Evolutionary conservation across 495 filamentous ascomycete species (phyloP).

Genomic region (Apiosordaria backusii): DNA sequence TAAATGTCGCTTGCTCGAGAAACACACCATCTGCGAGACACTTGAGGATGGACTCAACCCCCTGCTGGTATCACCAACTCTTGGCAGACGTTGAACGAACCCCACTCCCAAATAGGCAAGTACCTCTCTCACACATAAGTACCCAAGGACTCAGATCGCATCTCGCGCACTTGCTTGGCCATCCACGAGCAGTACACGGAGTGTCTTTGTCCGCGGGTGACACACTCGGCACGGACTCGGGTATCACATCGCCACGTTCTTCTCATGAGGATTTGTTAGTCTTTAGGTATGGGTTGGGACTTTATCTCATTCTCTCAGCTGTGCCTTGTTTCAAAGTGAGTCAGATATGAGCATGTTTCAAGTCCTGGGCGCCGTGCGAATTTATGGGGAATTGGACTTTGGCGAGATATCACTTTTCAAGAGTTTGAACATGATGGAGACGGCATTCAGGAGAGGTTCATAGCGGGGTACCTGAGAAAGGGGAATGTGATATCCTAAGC

Average conservation of each 20-base stretch:
- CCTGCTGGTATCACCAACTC: constrained; percentile 13
- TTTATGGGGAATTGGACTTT: not conserved
- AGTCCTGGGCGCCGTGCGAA: not conserved
- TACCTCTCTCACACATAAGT: not conserved
- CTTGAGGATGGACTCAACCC: too few species aligned
- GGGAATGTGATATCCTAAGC: too few species aligned
- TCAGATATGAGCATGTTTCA: constrained; percentile 25
- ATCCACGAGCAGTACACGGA: constrained; percentile 2
- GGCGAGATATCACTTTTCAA: not conserved
- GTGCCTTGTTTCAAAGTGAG: constrained; percentile 8
- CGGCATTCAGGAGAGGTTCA: too few species aligned
- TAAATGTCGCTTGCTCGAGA: too few species aligned
- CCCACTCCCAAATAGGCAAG: not conserved
- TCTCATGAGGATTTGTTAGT: not conserved
- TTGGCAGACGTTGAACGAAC: constrained; percentile 6
- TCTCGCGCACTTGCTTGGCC: not conserved
- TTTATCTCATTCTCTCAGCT: not conserved
- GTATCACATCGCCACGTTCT: not conserved
- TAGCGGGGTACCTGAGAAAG: not conserved
- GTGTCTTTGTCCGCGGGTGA: constrained; percentile 12
- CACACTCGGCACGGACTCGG: not conserved
- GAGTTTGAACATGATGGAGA: not conserved
- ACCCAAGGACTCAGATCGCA: too few species aligned
- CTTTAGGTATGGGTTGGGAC: not conserved
- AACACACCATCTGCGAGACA: too few species aligned